Conservation (phyloP, 106 monocot genomes). For the Phalaenopsis equestris region DNA sequence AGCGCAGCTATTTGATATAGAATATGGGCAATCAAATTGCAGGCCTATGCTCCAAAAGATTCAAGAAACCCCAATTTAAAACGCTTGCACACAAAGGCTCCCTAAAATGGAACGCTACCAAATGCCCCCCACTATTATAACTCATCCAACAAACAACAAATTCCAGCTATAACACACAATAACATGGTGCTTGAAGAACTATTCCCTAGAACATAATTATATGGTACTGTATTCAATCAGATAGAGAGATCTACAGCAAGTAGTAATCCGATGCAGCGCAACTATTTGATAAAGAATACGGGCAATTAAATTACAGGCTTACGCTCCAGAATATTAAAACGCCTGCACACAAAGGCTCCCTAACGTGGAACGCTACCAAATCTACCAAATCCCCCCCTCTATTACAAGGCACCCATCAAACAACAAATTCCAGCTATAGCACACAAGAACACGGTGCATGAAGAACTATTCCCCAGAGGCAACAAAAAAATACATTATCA, state of each 20-base stretch:
- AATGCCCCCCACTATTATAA: not conserved
- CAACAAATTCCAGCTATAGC: not conserved
- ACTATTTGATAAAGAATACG: not conserved
- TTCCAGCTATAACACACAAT: not conserved
- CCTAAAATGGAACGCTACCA: not conserved
- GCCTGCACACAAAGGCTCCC: not conserved
- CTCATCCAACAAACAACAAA: not conserved
- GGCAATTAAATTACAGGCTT: not conserved
- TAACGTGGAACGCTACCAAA: not conserved
- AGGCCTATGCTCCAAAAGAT: not conserved
- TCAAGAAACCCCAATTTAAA: not conserved
- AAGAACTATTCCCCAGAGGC: not conserved
- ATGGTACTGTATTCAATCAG: not conserved
- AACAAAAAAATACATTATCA: not conserved
- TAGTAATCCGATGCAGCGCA: not conserved
- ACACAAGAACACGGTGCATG: not conserved
- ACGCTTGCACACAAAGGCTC: not conserved
- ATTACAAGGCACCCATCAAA: not conserved
- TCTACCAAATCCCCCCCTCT: not conserved
- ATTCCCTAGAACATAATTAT: not conserved
- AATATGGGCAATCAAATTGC: not conserved
- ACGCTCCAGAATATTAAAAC: not conserved
- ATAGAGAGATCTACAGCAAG: not conserved
- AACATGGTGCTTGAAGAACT: not conserved
- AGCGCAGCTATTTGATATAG: not conserved